Evolutionary conservation across 1,284 basidiomycete species (phyloP), one percentile per base, ranked within the genome.

Genomic region (Cronartium quercuum): DNA sequence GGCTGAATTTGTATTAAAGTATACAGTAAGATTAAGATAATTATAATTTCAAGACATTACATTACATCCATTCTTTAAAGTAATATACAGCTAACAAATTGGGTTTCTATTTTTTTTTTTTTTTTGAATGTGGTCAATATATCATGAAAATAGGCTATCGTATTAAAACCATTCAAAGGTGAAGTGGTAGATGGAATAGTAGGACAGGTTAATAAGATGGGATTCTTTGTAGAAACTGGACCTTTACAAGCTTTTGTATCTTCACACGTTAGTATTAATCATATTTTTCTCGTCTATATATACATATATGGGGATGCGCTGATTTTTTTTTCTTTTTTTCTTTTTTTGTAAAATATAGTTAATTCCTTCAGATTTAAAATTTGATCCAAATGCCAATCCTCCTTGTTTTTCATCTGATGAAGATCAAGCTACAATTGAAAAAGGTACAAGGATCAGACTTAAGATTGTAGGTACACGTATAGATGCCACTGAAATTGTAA

Each of bases 131-230:
- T 42, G 15, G 12, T 62, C 15, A 29, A 38, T n/a, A 34, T 65
- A 38, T 2, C 29, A 7, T 21, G 6, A 29, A 61, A 24, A 1
- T 91, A 76, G 29, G 94, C 94, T 10, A 92, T 97, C 78, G 93
- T 97, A 42, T 94, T 94, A 86, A 93, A 94, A 83, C 94, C 94
- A 41, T 98, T 98, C 87, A 97, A 98, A 83, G 94, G 94, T 29
- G 95, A 98, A 83, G 95, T 98, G 5, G 91, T 98, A 44, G 96
- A 98, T 82, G 95, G 93, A 0, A 89, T 94, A 7, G 95, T 98
- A 35, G 90, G 90, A 78, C 94, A 92, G 78, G 96, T 98, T 55
- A 96, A 91, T 83, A 97, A 98, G 93, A 97, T 97, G 93, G 94
- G 94, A 6, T 96, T 98, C 84, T 97, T 98, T 78, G 93, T 92